phyloP scores from a whole-genome alignment of 441 rosid species.

The Populus tomentosa region DNA sequence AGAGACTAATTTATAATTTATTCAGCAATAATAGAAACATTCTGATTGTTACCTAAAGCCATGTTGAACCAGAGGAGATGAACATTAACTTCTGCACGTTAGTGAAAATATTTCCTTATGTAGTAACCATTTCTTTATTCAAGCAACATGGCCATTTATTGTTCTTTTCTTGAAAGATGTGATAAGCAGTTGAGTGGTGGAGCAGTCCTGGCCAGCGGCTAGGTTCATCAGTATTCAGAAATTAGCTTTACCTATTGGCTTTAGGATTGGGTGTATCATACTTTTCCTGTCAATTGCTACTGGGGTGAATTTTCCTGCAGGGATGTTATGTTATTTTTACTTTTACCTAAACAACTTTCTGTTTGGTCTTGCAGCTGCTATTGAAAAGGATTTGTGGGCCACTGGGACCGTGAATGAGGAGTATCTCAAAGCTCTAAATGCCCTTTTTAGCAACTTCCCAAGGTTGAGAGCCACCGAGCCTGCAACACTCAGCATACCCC shows the following conservation, averaged over 20 bases:
- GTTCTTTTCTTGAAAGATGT: background rate
- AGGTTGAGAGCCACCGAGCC: constrained; percentile 99
- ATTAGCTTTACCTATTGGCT: constrained; percentile 4
- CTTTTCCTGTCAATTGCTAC: background rate
- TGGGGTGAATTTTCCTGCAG: constrained; percentile 7
- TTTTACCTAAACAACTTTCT: constrained; percentile 6
- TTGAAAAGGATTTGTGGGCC: constrained; percentile 99
- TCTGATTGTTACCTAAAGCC: background rate
- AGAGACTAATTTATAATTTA: too few species aligned
- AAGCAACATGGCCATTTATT: background rate
- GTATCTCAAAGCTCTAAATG: constrained; percentile 88
- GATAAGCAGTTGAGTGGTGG: background rate
- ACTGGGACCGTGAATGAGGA: constrained; percentile 96
- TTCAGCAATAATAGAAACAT: background rate
- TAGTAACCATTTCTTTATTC: background rate
- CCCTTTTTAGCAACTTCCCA: constrained; percentile 96
- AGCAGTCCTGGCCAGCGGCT: background rate
- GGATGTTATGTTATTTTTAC: background rate
- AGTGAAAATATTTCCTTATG: background rate
- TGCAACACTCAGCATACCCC: constrained; percentile 97
- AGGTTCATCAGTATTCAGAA: background rate
- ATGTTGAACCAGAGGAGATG: background rate
- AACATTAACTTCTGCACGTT: background rate
- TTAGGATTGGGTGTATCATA: constrained; percentile 2
- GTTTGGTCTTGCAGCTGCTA: constrained; percentile 75